Evolutionary conservation across 2,329 filamentous ascomycete genomes (phyloP).

Genomic region (Ascochyta clinopodiicola): DNA sequence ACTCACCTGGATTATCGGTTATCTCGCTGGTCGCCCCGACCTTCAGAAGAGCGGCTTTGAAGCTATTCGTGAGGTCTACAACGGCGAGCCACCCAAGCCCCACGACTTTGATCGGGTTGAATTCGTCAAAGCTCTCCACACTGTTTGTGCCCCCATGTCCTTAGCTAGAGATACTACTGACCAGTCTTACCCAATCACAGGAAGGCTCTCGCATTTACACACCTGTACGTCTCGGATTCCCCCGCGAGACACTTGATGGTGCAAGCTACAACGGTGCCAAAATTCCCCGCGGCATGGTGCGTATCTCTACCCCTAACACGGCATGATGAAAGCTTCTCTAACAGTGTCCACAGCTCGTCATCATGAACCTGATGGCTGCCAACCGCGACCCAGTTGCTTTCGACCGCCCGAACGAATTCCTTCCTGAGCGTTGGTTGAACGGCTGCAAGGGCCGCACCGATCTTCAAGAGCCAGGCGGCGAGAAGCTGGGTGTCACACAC

Average conservation of each 20-base stretch:
- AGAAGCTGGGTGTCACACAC: constrained; percentile 6
- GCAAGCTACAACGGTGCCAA: neutral
- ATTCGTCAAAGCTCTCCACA: constrained; percentile 24
- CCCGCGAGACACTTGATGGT: neutral
- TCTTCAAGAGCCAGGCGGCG: neutral
- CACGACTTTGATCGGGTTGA: constrained; percentile 22
- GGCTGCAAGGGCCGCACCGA: neutral
- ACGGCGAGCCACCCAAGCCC: constrained; percentile 18
- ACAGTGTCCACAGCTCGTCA: neutral
- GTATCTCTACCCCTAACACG: neutral
- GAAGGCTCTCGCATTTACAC: constrained; percentile 22
- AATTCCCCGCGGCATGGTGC: constrained; percentile 1
- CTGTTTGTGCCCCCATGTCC: neutral
- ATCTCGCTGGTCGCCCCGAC: constrained; percentile 22
- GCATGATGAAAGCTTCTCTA: no score
- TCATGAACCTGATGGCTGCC: constrained; percentile 1
- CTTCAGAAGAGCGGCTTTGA: constrained; percentile 20
- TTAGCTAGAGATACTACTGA: no score
- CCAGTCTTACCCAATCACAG: neutral
- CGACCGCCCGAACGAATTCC: neutral
- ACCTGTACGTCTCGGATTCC: constrained; percentile 15
- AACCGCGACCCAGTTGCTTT: neutral
- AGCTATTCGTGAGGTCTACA: constrained; percentile 22
- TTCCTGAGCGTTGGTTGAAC: constrained; percentile 1
- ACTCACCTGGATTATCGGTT: constrained; percentile 24